Evolutionary conservation across 306 rosid genomes (phyloP).

Genomic region (Glycine tomentella): DNA sequence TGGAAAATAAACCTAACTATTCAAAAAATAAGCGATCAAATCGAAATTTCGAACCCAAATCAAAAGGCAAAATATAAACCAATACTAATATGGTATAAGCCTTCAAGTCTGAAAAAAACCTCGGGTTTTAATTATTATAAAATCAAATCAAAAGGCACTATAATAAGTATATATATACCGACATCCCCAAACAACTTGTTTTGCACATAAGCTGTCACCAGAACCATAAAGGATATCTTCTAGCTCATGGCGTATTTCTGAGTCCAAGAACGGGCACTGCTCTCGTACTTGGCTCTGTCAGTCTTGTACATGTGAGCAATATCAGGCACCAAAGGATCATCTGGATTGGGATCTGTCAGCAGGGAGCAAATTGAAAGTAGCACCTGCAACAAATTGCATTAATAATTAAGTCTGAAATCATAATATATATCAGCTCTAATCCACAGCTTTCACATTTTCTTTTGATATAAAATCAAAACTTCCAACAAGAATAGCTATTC

Average conservation of each 20-base stretch:
- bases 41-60: neutral
- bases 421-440: too few relatives aligned
- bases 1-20: neutral
- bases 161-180: conserved; percentile 35
- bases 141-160: conserved; percentile 28
- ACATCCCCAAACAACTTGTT: neutral
- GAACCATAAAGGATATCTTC: neutral
- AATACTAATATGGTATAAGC: neutral
- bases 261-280: conserved; percentile 66
- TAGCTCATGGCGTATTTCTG: conserved; percentile 65
- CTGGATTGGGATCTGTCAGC: conserved; percentile 67
- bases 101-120: neutral
- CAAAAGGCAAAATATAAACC: neutral
- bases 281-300: conserved; percentile 60
- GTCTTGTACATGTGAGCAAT: conserved; percentile 67
- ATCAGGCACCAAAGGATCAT: conserved; percentile 68
- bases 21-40: neutral
- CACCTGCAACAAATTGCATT: conserved; percentile 42
- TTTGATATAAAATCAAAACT: too few relatives aligned
- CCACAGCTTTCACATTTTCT: too few relatives aligned
- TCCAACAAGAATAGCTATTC: too few relatives aligned
- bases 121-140: conserved; percentile 40
- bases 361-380: conserved; percentile 65
- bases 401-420: too few relatives aligned
- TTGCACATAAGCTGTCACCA: conserved; percentile 6